Base-by-base conservation (phyloP, 495 filamentous ascomycete species). In the Penicillium turbatum region DNA sequence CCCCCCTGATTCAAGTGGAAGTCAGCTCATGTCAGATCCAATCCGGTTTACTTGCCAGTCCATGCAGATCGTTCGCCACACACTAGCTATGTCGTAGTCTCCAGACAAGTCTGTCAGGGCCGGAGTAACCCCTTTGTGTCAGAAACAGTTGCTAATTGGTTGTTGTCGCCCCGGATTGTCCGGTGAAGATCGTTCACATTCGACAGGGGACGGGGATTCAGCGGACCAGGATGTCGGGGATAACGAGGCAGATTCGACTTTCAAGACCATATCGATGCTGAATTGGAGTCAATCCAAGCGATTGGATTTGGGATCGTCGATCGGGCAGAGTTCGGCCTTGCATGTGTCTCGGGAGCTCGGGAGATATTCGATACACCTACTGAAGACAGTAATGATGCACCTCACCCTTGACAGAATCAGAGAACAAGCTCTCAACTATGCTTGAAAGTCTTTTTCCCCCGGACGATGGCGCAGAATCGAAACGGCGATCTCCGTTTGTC, bases 141-240 rank as follows among this genome's bases (percentile, higher is more conserved):
- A 55, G 17, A 19, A 34, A 51, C 45, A n/a, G 13, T 17, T 2
- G 34, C 4, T 56, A 39, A 58, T 61, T 64, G 57, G 57, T 53
- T 53, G 48, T 16, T 13, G 19, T 32, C 15, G 44, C 40, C 19
- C 11, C 41, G 35, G 35, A 21, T 46, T 32, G 31, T 24, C 36
- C 36, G 17, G 6, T 37, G 32, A 47, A 36, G 15, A 45, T 30
- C n/a, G n/a, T n/a, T n/a, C n/a, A n/a, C n/a, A n/a, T 2, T 24
- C 21, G 56, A 62, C 59, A 65, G 54, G 62, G 62, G 56, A 57
- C 62, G 62, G 62, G 39, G 36, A 65, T 52, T 57, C 47, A 50
- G 40, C 56, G 60, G 62, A 53, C 48, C 37, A 5, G 24, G 17
- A 48, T 39, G 9, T 13, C 26, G 47, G 24, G 12, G 13, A 35